Percentiles rank a stretch among this genome's conserved stretches.
Evolutionary conservation across 1,139 yeast genomes (phyloP).

Genomic region (Oligophagozyma castellii): DNA sequence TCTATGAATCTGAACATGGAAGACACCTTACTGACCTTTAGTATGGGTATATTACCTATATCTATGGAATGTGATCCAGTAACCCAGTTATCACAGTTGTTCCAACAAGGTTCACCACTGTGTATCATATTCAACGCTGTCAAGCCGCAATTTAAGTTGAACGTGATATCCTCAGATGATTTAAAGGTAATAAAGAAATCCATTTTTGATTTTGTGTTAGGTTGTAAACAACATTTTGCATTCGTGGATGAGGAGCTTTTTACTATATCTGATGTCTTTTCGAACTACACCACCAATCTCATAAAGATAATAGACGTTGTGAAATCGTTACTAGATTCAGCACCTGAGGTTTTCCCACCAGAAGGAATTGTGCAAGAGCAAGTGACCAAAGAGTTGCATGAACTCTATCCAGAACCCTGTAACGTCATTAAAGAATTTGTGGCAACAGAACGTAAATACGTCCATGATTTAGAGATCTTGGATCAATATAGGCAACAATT

Average conservation of each 20-base stretch:
- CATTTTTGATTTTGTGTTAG: conserved; percentile 79
- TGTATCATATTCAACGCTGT: conserved; percentile 66
- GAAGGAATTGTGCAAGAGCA: conserved; percentile 10
- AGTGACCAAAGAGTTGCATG: conserved; percentile 7
- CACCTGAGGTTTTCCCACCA: conserved; percentile 29
- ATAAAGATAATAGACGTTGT: conserved; percentile 61
- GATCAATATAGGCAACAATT: conserved; percentile 57
- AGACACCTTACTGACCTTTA: conserved; percentile 36
- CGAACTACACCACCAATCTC: conserved; percentile 69
- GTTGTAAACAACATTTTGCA: conserved; percentile 66
- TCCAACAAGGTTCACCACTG: conserved; percentile 86
- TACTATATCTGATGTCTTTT: conserved; percentile 80
- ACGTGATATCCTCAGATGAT: conserved; percentile 61
- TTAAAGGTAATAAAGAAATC: conserved; percentile 75
- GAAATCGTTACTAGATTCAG: conserved; percentile 42
- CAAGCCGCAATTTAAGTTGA: conserved; percentile 29
- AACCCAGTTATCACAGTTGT: conserved; percentile 75
- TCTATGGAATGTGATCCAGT: conserved; percentile 77
- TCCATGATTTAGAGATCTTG: conserved; percentile 73
- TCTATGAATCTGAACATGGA: conserved; percentile 21
- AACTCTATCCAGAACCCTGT: conserved; percentile 13
- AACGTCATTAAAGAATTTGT: conserved; percentile 76
- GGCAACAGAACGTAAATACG: conserved; percentile 84
- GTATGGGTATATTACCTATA: conserved; percentile 67
- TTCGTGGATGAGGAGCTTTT: conserved; percentile 74